These are phyloP conservation scores for Pseudogymnoascus pannorum DNA, from an alignment of 2,329 filamentous ascomycete genomes.

Conservation along the genomic window DNA sequence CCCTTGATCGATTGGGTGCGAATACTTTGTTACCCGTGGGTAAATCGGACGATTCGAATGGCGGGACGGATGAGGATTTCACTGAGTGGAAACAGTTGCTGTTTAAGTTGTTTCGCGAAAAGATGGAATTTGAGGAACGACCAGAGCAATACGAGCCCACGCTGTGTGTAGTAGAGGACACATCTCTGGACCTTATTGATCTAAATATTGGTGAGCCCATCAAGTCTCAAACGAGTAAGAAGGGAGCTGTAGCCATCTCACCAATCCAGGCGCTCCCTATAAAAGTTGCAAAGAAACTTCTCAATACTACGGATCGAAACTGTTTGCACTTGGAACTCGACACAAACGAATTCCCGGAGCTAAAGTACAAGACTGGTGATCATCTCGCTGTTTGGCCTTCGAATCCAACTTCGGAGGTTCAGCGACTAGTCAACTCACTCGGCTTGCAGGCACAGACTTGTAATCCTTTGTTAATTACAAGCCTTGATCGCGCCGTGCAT, in stretches of 20 bases:
- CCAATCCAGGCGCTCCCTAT: constrained; percentile 15
- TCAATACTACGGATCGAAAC: constrained; percentile 15
- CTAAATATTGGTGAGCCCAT: constrained; percentile 17
- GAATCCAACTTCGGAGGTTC: constrained; percentile 18
- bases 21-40: constrained; percentile 14
- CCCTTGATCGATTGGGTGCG: constrained; percentile 14
- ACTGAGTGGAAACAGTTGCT: constrained; percentile 18
- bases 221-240: background rate
- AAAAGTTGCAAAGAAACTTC: constrained; percentile 9
- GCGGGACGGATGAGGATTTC: constrained; percentile 21
- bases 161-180: constrained; percentile 14
- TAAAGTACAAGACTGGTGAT: constrained; percentile 24
- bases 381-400: constrained; percentile 21
- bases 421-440: constrained; percentile 14
- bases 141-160: constrained; percentile 14
- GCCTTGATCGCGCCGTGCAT: constrained; percentile 10
- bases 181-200: constrained; percentile 16
- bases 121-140: constrained; percentile 11
- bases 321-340: constrained; percentile 23
- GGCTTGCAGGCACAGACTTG: constrained; percentile 10
- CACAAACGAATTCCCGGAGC: constrained; percentile 13
- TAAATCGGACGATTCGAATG: constrained; percentile 18
- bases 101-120: constrained; percentile 11
- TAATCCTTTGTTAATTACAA: constrained; percentile 13
- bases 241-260: constrained; percentile 2